Conservation (phyloP, 1,284 basidiomycete species). For the Ceraceosorus bombacis region DNA sequence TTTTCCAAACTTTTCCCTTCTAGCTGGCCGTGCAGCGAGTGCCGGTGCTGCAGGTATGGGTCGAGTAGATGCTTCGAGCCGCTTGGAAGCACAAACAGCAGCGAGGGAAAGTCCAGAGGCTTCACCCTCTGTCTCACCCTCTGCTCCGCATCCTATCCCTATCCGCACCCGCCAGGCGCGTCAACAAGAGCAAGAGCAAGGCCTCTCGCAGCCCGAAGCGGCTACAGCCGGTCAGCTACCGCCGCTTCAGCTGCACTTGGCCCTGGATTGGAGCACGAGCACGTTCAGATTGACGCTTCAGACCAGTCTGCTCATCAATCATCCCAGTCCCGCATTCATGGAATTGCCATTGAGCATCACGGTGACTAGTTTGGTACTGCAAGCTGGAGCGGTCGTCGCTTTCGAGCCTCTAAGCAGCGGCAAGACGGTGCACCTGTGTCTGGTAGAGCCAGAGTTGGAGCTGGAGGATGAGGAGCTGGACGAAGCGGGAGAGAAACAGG, state of each 20-base stretch:
- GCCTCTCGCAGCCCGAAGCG: too few species aligned
- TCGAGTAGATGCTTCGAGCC: too few species aligned
- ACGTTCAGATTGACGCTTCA: slow-evolving; percentile 59
- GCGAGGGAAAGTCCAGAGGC: too few species aligned
- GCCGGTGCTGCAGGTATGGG: too few species aligned
- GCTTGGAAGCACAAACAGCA: too few species aligned
- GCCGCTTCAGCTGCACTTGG: slow-evolving; percentile 33
- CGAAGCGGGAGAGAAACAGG: neutral
- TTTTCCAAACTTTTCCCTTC: too few species aligned
- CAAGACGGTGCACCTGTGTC: slow-evolving; percentile 68
- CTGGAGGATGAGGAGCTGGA: slow-evolving; percentile 6
- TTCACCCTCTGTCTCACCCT: too few species aligned
- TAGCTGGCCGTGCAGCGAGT: too few species aligned
- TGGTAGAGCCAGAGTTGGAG: slow-evolving; percentile 57
- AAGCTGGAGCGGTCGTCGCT: slow-evolving; percentile 78
- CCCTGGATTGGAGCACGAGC: slow-evolving; percentile 35
- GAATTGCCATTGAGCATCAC: slow-evolving; percentile 83
- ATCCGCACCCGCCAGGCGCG: too few species aligned
- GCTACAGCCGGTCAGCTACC: slow-evolving; percentile 14
- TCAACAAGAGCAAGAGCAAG: too few species aligned
- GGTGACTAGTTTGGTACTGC: slow-evolving; percentile 77
- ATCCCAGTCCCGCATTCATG: slow-evolving; percentile 91
- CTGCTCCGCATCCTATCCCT: too few species aligned
- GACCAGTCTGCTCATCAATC: slow-evolving; percentile 92
- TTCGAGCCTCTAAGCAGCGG: slow-evolving; percentile 61